Evolutionary conservation across 2,329 filamentous ascomycete genomes (phyloP), one percentile per base, ranked within the genome.

Genomic region (Xylaria sp.): DNA sequence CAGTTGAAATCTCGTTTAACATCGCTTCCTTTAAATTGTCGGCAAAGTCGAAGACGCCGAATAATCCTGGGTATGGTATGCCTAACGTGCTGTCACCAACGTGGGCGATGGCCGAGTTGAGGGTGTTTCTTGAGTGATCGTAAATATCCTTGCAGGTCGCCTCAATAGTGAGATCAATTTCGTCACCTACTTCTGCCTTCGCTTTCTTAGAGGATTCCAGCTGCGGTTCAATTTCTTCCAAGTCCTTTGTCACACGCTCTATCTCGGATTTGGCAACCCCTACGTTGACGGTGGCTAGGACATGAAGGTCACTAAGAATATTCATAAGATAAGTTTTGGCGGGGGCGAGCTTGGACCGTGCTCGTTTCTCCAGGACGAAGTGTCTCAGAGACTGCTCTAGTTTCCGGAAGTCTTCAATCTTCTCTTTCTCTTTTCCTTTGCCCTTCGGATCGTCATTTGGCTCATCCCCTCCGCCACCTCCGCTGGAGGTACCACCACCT

Each of bases 281-380:
- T 30, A 90, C 86, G 79, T 99, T 99, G 74, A 97, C 93, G 0
- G 86, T 89, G 5, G 95, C 95, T 48, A 99, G 85, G 4, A 89
- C 90, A 76, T 93, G 85, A 67, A 99, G 85, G 76, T 99, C 96
- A 73, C 93, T 91, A 39, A 99, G 86, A 30, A 98, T 91, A 79
- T 99, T 99, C 75, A 97, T 84, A 0, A 99, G 88, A 77, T 99
- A 99, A 1, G 95, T 98, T 81, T 94, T 94, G 7, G 96, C 96
- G 5, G 96, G 96, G 0, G 96, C 95, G 67, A 99, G 87, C 82
- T 99, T 99, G 9, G 96, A 98, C 34, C 94, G 89, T 56, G 96
- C 94, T 64, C 96, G 89, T 84, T 98, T 98, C 78, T 99, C 96
- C 30, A 99, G 85, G 8, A 99, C 96, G 74, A 99, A 99, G 52